These are phyloP conservation scores for Porpolomopsis calyptriformis DNA, from an alignment of 768 basidiomycete species.

Conservation along the genomic window DNA sequence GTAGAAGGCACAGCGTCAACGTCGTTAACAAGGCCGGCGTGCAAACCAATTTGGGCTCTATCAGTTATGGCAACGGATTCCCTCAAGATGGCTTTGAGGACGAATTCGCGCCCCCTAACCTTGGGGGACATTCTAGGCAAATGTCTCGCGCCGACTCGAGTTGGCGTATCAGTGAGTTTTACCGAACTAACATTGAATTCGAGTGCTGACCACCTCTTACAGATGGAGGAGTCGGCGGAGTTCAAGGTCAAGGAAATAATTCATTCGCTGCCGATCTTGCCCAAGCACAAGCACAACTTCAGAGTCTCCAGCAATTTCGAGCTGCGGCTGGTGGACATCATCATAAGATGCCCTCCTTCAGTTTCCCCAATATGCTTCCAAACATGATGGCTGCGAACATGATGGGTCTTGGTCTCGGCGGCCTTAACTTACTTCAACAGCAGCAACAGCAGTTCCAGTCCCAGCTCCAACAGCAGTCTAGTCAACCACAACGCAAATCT, in stretches of 20 bases:
- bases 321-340: conserved; percentile 91
- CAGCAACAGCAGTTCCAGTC: conserved; percentile 94
- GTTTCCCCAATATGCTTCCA: conserved; percentile 95
- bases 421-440: conserved; percentile 80
- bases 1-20: conserved; percentile 84
- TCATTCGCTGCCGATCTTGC: conserved; percentile 78
- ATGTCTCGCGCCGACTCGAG: conserved; percentile 69
- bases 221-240: conserved; percentile 71
- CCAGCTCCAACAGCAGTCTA: conserved; percentile 87
- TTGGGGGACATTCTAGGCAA: conserved; percentile 66
- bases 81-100: conserved; percentile 69
- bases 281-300: conserved; percentile 92
- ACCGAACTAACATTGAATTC: conserved; percentile 16
- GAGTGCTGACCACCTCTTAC: conserved; percentile 6
- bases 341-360: conserved; percentile 95
- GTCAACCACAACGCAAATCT: conserved; percentile 92
- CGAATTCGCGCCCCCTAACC: conserved; percentile 54
- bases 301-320: conserved; percentile 93
- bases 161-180: conserved; percentile 87
- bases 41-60: conserved; percentile 37
- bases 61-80: conserved; percentile 38
- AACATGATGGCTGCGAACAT: conserved; percentile 96
- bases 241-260: conserved; percentile 54
- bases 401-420: conserved; percentile 80
- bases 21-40: conserved; percentile 66